Evolutionary conservation across 2,329 filamentous ascomycete species (phyloP).

Genomic region (Fusarium tuaranense): DNA sequence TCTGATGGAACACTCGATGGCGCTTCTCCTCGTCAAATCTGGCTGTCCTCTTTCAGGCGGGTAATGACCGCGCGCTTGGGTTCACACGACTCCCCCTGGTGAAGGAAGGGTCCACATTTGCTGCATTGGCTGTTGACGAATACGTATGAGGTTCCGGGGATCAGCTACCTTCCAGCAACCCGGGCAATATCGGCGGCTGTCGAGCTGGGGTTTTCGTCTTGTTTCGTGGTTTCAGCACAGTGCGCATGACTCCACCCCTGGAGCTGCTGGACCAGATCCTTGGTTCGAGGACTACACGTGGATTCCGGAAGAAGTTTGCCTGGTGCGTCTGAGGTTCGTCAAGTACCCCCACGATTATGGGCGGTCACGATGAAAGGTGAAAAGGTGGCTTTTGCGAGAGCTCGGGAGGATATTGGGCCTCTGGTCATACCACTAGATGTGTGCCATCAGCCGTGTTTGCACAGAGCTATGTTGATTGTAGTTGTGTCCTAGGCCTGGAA

Average conservation of each 20-base stretch:
- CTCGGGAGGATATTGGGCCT: not conserved
- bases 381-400: not conserved
- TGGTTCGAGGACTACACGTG: conserved; percentile 12
- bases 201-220: not conserved
- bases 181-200: conserved; percentile 15
- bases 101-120: conserved; percentile 16
- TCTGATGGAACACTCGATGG: not conserved
- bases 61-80: not conserved
- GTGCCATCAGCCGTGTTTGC: not conserved
- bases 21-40: not conserved
- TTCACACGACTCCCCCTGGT: conserved; percentile 16
- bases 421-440: not conserved
- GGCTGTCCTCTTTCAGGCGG: not conserved
- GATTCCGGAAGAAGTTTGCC: not conserved
- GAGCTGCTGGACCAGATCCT: conserved; percentile 13
- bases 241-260: conserved; percentile 13
- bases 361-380: not conserved
- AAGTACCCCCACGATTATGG: not conserved
- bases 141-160: conserved; percentile 14
- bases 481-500: not conserved
- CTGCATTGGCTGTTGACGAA: conserved; percentile 21
- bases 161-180: conserved; percentile 13
- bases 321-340: not conserved
- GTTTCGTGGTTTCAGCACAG: conserved; percentile 15
- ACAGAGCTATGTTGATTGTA: not conserved